phyloP scores from a whole-genome alignment of 345 rosid species.

The Draba incana region DNA sequence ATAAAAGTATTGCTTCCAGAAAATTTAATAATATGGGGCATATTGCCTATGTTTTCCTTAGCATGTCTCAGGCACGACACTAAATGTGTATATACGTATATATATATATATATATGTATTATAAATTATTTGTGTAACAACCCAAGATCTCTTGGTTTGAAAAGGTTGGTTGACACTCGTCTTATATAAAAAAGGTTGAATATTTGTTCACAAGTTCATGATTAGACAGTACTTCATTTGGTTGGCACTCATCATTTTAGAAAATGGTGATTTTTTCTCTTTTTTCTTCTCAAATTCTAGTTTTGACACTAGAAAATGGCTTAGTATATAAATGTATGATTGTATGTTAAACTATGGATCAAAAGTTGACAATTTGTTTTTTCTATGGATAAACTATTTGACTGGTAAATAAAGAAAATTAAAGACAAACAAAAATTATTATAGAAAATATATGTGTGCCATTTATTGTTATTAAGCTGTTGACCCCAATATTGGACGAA shows the following conservation, averaged over 20 bases:
- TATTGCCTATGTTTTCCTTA: conserved; percentile 7
- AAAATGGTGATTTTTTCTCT: background rate
- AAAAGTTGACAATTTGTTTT: background rate
- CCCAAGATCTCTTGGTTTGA: conserved; percentile 33
- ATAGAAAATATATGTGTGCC: background rate
- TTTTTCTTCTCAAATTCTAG: background rate
- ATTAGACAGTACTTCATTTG: conserved; percentile 30
- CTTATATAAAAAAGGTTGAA: conserved; percentile 37
- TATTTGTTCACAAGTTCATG: conserved; percentile 22
- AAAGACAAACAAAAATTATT: no score
- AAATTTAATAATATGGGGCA: conserved; percentile 22
- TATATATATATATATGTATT: background rate
- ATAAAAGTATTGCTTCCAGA: background rate
- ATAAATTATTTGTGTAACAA: conserved; percentile 25
- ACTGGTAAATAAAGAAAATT: background rate
- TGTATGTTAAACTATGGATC: background rate
- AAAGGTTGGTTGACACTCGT: conserved; percentile 40
- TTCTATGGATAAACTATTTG: background rate
- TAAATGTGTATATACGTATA: background rate
- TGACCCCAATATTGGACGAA: conserved; percentile 5
- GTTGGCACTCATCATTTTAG: conserved; percentile 3
- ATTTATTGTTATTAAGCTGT: conserved; percentile 2
- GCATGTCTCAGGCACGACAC: conserved; percentile 30
- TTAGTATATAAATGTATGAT: background rate
- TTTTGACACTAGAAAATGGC: conserved; percentile 15